These are phyloP conservation scores for Echinosophora koreensis DNA, from an alignment of 306 rosid species.

Conservation along the genomic window DNA sequence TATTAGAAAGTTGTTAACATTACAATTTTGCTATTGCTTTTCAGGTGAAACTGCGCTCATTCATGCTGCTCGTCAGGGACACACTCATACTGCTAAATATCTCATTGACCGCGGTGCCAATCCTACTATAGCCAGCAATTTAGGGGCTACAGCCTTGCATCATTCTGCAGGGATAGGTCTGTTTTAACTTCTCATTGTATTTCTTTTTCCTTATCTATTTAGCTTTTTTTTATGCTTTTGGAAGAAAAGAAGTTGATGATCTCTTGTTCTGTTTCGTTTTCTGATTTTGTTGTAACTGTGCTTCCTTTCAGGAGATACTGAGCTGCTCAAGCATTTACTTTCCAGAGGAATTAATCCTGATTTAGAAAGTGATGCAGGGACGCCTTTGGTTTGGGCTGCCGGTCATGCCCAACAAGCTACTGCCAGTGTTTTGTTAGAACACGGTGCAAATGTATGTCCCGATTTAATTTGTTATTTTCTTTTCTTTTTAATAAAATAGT, in stretches of 20 bases:
- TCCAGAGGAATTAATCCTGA: conserved; percentile 76
- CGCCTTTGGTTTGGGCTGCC: conserved; percentile 97
- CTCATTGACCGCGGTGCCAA: conserved; percentile 76
- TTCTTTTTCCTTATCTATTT: background rate
- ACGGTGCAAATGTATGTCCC: conserved; percentile 75
- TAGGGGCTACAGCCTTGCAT: conserved; percentile 90
- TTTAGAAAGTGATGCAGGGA: conserved; percentile 86
- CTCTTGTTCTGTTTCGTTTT: conserved; percentile 5
- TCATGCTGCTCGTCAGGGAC: conserved; percentile 94
- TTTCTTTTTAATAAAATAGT: conserved; percentile 8
- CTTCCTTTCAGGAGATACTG: conserved; percentile 72
- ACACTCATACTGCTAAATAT: conserved; percentile 74
- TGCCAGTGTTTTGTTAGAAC: conserved; percentile 72
- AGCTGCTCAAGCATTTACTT: conserved; percentile 74
- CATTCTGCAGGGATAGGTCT: conserved; percentile 92
- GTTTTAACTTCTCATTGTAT: background rate
- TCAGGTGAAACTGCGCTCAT: conserved; percentile 84
- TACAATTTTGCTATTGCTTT: conserved; percentile 19
- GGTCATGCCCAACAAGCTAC: conserved; percentile 89
- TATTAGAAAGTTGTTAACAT: background rate
- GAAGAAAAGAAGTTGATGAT: background rate
- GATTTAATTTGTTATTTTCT: conserved; percentile 8
- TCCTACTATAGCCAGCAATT: conserved; percentile 71
- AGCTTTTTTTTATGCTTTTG: background rate
- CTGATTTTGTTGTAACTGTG: conserved; percentile 32